A percentile compares a stretch with the other conserved stretches of the same genome.
Conservation (phyloP, 805 yeast genomes). For the Hanseniaspora jakobsenii region DNA sequence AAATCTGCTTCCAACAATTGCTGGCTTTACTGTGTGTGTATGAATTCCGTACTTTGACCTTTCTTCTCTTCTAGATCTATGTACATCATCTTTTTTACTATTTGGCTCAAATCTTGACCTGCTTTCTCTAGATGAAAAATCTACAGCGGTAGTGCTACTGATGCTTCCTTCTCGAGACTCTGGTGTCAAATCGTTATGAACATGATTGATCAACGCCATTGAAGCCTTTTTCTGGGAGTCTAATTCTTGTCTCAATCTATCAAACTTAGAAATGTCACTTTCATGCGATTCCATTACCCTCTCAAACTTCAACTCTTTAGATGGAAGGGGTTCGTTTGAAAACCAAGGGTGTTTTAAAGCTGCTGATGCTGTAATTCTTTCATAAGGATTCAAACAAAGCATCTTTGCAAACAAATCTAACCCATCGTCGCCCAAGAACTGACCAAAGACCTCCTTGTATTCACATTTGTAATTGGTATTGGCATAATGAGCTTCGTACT, state of each 20-base stretch:
- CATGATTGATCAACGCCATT: constrained; percentile 22
- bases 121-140: too few species aligned
- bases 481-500: constrained; percentile 33
- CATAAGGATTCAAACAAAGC: constrained; percentile 56
- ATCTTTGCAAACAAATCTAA: constrained; percentile 48
- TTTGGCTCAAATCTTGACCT: too few species aligned
- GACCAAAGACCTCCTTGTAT: constrained; percentile 39
- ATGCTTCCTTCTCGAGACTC: neutral
- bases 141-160: too few species aligned
- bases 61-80: neutral
- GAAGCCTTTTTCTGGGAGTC: constrained; percentile 18
- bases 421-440: constrained; percentile 32
- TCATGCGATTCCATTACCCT: constrained; percentile 81
- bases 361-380: constrained; percentile 64
- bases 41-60: too few species aligned
- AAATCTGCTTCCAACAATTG: neutral
- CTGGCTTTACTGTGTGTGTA: neutral
- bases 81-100: neutral
- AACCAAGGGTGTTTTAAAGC: constrained; percentile 68
- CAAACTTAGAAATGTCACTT: constrained; percentile 55
- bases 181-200: neutral
- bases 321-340: constrained; percentile 53
- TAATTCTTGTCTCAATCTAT: constrained; percentile 29
- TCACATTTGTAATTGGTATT: constrained; percentile 30
- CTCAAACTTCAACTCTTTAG: constrained; percentile 40